Base-by-base conservation (phyloP, 2,329 filamentous ascomycete genomes). In the Cytospora schulzeri region DNA sequence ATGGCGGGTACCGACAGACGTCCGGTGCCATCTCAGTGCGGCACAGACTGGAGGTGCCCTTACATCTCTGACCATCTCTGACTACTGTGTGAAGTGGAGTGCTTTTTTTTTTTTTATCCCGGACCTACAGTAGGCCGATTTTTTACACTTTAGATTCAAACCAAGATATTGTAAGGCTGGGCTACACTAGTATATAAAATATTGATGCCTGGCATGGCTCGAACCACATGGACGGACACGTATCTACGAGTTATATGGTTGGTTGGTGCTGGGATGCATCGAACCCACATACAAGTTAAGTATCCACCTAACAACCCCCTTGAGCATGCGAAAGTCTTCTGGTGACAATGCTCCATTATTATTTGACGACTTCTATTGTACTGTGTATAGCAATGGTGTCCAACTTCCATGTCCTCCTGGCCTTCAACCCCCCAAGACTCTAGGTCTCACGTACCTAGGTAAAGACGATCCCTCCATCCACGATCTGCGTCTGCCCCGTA, bases 401-500 rank as follows among this genome's bases (percentile, higher is more conserved):
- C 31, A 33, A 12, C 31, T 12, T 29, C 4, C 31, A 7, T 33
- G 33, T 12, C 11, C 26, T 19, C 14, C 50, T n/a, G 24, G 5
- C 17, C 9, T 9, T 17, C 4, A 5, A 17, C 8, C 28, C 4
- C 5, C 50, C 2, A 22, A 17, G 5, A 52, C 31, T 7, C 12
- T 41, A 7, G 11, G 24, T 22, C 35, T 4, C 22, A 8, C 12
- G 17, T 11, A 2, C 7, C 68, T 65, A 74, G 11, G 76, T 80
- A 54, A 81, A 83, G 8, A 83, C 72, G n/a, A 86, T 83, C 0
- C 85, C 85, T 0, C 85, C 85, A 68, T 88, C 86, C 38, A 89
- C 82, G 11, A 90, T 71, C 66, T 88, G 78, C 2, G 85, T 89
- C 76, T 90, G 87, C 0, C 88, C 88, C 0, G 88, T 90, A 69